Base-by-base conservation (phyloP, 169 alveolate species). In the Plasmodium sp. region DNA sequence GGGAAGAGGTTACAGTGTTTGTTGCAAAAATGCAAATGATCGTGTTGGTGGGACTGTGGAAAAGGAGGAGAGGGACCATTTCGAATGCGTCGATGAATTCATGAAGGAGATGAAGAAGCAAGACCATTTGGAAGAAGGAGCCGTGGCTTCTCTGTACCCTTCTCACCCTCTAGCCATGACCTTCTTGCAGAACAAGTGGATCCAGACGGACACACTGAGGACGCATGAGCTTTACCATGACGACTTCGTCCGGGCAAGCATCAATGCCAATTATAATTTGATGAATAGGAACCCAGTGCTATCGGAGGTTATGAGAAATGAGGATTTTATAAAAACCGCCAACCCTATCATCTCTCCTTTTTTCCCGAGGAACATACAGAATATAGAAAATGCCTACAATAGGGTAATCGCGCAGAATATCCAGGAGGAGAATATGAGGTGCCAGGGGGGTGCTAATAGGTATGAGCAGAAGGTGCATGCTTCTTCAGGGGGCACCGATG, bases 111-210 rank as follows among this genome's bases (percentile, higher is more conserved):
- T 43, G 84, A 79, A 86, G 56, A 83, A 84, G 33, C 56, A 54
- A 45, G 48, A 73, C 33, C 18, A 62, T 62, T 45, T 84, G n/a
- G 93, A 58, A 9, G 93, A 86, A 54, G 82, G 67, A 33, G 81
- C 85, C 1, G 33, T 58, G 62, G 85, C 81, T 22, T 75, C 82
- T 39, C 81, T 95, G 91, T 85, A 93, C 83, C 97, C 95, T 34
- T 93, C 95, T 12, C 95, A 95, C 80, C 97, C 97, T 34, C 93
- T 95, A 22, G 95, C 94, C 92, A 95, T 95, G 97, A 92, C 97
- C 12, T 95, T 92, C 74, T 84, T 95, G 54, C 97, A 95, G 84
- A 95, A 95, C 48, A 95, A 92, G 77, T 95, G 97, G 97, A 95
- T 95, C 36, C 90, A 90, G n/a, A 83, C 97, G 12, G 96, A 95